Base-by-base conservation (phyloP, 1,284 basidiomycete genomes). In the Cerrena zonata region DNA sequence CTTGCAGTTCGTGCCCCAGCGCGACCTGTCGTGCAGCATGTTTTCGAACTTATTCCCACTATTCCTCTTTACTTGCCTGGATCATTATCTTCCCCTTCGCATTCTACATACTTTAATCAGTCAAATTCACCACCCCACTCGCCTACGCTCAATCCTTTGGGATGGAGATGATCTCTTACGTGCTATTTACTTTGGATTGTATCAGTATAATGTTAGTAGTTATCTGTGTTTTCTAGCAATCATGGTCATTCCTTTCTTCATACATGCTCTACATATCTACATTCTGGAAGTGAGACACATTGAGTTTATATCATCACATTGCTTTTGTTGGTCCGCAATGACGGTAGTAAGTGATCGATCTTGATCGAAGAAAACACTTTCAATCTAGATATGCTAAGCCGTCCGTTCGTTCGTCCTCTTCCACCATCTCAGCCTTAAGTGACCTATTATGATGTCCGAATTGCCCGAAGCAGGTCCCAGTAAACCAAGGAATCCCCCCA, bases 31-130 rank as follows among this genome's bases (percentile, higher is more conserved):
- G 75, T 78, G 3, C 88, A 89, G 57, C 84, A 89, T 56, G 82
- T 90, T n/a, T 88, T 89, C 57, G 87, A 90, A 65, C 73, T 90
- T 27, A 79, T 87, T 26, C 88, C 89, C 0, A 90, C 88, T 0
- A 80, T 88, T 42, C 86, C 84, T 4, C 69, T 90, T 12, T 82
- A 76, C 60, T 72, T 80, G 2, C 80, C 82, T 12, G 79, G 73
- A 11, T 77, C 82, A 13, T 64, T 88, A 44, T 74, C 79, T 3
- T 85, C 84, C 1, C 85, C 85, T 2, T 73, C 80, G 4, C 77
- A 78, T 37, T 75, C 75, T 21, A 76, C 77, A 12, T 84, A 83
- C 59, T 84, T 85, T 65, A 77, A 76, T 23, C 74, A 77, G 54
- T 73, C 75, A 26, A 75, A 72, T 52, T 79, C 79, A 3, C 74